phyloP scores from a whole-genome alignment of 225 moss, liverwort and hornwort genomes.

The Physcomitrium patens region DNA sequence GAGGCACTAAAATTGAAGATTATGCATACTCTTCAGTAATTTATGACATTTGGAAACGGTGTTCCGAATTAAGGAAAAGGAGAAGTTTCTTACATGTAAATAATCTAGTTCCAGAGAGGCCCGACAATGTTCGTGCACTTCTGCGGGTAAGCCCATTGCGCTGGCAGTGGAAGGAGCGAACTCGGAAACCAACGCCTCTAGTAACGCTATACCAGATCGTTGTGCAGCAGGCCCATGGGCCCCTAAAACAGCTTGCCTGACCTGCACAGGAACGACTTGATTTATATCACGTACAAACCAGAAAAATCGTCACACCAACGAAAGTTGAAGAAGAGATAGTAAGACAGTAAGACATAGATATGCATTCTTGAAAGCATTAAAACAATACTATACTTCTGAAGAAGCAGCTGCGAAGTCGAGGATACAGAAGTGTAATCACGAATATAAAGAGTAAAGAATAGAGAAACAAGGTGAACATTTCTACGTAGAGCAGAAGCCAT shows the following conservation, averaged over 20 bases:
- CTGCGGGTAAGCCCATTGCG: conserved; percentile 98
- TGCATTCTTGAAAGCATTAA: conserved; percentile 2
- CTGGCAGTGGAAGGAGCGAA: conserved; percentile 99
- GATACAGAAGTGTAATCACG: conserved; percentile 23
- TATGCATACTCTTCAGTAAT: conserved; percentile 5
- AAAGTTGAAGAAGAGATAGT: conserved; percentile 15
- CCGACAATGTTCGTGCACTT: conserved; percentile 97
- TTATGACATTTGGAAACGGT: conserved; percentile 19
- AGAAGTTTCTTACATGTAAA: conserved; percentile 65
- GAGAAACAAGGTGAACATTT: not conserved
- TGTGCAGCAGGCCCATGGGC: conserved; percentile 96
- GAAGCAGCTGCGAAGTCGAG: conserved; percentile 5
- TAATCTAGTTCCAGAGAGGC: conserved; percentile 96
- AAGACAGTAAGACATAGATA: conserved; percentile 8
- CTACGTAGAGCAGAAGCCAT: conserved; percentile 18
- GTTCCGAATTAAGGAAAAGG: conserved; percentile 9
- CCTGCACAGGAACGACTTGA: conserved; percentile 55
- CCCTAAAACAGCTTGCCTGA: conserved; percentile 87
- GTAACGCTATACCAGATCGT: conserved; percentile 88
- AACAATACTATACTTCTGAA: not conserved
- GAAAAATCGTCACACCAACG: conserved; percentile 23
- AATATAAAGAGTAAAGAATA: not conserved
- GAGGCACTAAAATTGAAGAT: conserved; percentile 18
- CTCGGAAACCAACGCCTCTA: conserved; percentile 95
- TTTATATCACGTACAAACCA: conserved; percentile 6